Base-by-base conservation (phyloP, 2,329 filamentous ascomycete species). In the Sclerotinia sclerotiorum region DNA sequence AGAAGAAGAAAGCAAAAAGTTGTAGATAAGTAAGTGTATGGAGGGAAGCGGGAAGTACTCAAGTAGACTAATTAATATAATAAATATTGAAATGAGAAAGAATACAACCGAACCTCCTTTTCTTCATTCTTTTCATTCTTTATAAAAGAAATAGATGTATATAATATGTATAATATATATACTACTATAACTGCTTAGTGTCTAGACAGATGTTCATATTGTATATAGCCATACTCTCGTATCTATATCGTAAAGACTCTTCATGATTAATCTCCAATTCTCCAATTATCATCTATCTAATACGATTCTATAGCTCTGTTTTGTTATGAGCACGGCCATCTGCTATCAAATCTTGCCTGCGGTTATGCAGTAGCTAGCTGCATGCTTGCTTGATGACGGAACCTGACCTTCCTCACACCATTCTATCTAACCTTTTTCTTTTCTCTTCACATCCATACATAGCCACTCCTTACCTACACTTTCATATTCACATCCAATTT, bases 271-370 rank as follows among this genome's bases (percentile, higher is more conserved):
- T 42, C 39, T 17, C 32, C 29, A 55, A 55, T 55, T 35, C 52
- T 35, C 52, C 52, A 55, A n/a, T 55, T 55, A 55, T 55, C 52
- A 15, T 55, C 11, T 55, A 55, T 55, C 52, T 27, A 55, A 35
- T 55, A 55, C 52, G 2, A n/a, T 55, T n/a, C 52, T 6, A 19
- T 32, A 1, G 10, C 32, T 55, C n/a, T 21, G 21, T 55, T 55
- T 13, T 3, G 1, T 21, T n/a, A 55, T 35, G 29, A 32, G 52
- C 52, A 35, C 52, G 2, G 29, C 29, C 52, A 35, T 55, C 2
- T 35, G 8, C 21, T 35, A 55, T 55, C 32, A 55, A 35, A 32
- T 35, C 19, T 55, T 21, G 52, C 27, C 52, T 55, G 27, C 29
- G 52, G 52, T 21, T 55, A 35, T 55, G 52, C 52, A 35, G 32